phyloP scores from a whole-genome alignment of 2,329 filamentous ascomycete species.

The Aspergillus alliaceus region DNA sequence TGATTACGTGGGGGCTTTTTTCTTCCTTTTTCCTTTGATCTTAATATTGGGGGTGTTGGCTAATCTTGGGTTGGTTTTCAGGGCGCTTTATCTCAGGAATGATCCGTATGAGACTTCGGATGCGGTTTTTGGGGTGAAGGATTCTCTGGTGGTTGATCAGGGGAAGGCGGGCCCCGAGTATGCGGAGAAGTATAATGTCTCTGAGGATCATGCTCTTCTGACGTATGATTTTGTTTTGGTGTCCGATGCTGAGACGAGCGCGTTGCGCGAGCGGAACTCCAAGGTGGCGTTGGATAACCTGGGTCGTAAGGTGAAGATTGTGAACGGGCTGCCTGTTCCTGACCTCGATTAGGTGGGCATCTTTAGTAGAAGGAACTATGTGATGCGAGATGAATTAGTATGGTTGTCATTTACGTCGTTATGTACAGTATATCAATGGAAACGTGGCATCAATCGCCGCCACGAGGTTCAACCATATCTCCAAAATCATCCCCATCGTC shows the following conservation, averaged over 20 bases:
- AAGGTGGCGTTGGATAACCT: slow-evolving; percentile 65
- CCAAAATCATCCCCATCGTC: slow-evolving; percentile 31
- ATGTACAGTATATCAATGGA: background rate
- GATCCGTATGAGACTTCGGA: slow-evolving; percentile 82
- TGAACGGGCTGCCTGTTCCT: slow-evolving; percentile 74
- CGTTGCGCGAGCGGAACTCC: slow-evolving; percentile 66
- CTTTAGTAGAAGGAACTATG: slow-evolving; percentile 14
- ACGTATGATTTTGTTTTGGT: slow-evolving; percentile 78
- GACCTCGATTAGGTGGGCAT: slow-evolving; percentile 61
- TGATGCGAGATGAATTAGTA: slow-evolving; percentile 3
- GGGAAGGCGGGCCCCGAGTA: slow-evolving; percentile 53
- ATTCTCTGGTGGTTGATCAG: slow-evolving; percentile 71
- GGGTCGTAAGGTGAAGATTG: slow-evolving; percentile 69
- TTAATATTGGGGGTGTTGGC: too few relatives aligned
- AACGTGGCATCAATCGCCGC: background rate
- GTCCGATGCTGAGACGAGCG: slow-evolving; percentile 65
- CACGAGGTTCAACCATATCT: slow-evolving; percentile 26
- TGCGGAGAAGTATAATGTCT: slow-evolving; percentile 62
- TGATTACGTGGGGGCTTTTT: slow-evolving; percentile 69
- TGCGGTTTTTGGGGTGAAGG: slow-evolving; percentile 84
- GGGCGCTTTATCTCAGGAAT: slow-evolving; percentile 72
- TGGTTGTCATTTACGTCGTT: background rate
- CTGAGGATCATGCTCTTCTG: slow-evolving; percentile 63
- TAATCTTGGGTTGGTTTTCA: slow-evolving; percentile 40
- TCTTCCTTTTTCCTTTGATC: background rate